phyloP scores from a whole-genome alignment of 441 rosid genomes.

The Pelargonium myrrhifolium region DNA sequence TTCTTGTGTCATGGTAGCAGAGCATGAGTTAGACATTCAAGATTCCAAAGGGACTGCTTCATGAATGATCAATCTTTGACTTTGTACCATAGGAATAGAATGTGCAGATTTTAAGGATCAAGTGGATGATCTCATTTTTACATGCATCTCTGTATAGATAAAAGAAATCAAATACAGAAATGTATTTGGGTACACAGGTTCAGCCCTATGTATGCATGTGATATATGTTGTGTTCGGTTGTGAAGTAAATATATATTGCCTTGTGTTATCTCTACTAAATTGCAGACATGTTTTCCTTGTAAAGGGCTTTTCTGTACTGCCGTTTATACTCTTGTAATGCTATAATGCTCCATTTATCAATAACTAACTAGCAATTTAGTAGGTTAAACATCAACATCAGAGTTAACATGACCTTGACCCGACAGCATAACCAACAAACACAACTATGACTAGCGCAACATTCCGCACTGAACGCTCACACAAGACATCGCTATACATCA shows the following conservation, averaged over 20 bases:
- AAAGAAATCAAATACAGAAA: neutral
- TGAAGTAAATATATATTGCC: neutral
- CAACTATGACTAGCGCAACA: too few relatives aligned
- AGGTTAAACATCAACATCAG: too few relatives aligned
- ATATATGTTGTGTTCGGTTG: neutral
- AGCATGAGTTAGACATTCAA: conserved; percentile 66
- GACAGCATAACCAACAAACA: too few relatives aligned
- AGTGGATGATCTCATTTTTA: neutral
- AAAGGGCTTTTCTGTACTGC: too few relatives aligned
- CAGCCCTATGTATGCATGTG: neutral
- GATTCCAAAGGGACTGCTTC: conserved; percentile 60
- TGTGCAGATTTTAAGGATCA: neutral
- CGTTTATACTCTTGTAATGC: too few relatives aligned
- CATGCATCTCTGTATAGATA: neutral
- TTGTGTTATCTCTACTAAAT: neutral
- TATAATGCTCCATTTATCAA: too few relatives aligned
- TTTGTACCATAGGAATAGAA: conserved; percentile 5
- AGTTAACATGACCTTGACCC: too few relatives aligned
- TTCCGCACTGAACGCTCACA: too few relatives aligned
- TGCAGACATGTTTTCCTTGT: neutral
- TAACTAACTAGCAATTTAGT: too few relatives aligned
- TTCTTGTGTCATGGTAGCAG: conserved; percentile 84
- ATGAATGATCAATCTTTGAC: conserved; percentile 15
- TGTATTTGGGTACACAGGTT: neutral
- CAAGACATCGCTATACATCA: too few relatives aligned